Conservation (phyloP, 1,284 basidiomycete genomes). For the Apiotrichum montevideense region DNA sequence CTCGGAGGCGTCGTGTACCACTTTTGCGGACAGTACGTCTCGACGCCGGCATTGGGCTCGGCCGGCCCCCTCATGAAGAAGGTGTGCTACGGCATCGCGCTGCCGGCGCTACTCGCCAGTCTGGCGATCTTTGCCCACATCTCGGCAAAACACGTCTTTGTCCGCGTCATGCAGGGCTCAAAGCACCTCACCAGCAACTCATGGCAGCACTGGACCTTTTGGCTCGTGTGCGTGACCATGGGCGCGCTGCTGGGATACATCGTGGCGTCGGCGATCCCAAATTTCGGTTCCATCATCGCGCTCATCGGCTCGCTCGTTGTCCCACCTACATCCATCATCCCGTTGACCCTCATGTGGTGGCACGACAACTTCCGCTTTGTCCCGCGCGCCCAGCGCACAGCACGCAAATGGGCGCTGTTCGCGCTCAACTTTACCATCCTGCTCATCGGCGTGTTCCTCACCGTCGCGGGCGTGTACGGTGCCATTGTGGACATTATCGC, state of each 20-base stretch:
- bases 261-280: conserved; percentile 17
- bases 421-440: conserved; percentile 7
- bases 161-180: conserved; percentile 46
- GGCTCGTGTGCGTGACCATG: conserved; percentile 18
- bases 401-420: conserved; percentile 3
- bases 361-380: conserved; percentile 17
- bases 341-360: conserved; percentile 30
- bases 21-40: conserved; percentile 9
- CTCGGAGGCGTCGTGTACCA: conserved; percentile 12
- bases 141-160: conserved; percentile 51
- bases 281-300: conserved; percentile 24
- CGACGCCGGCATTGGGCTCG: conserved; percentile 38
- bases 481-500: conserved; percentile 12
- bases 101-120: conserved; percentile 32
- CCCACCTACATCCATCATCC: conserved; percentile 15
- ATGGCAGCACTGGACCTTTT: conserved; percentile 28
- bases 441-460: conserved; percentile 4
- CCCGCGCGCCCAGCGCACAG: conserved; percentile 4
- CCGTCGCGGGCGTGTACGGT: conserved; percentile 26
- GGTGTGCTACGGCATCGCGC: conserved; percentile 35
- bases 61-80: conserved; percentile 43
- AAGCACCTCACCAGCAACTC: conserved; percentile 29
- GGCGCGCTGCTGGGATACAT: conserved; percentile 24
- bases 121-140: conserved; percentile 29
- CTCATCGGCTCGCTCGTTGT: conserved; percentile 28